Base-by-base conservation (phyloP, 2,329 filamentous ascomycete genomes). In the Biscogniauxia mediterranea region DNA sequence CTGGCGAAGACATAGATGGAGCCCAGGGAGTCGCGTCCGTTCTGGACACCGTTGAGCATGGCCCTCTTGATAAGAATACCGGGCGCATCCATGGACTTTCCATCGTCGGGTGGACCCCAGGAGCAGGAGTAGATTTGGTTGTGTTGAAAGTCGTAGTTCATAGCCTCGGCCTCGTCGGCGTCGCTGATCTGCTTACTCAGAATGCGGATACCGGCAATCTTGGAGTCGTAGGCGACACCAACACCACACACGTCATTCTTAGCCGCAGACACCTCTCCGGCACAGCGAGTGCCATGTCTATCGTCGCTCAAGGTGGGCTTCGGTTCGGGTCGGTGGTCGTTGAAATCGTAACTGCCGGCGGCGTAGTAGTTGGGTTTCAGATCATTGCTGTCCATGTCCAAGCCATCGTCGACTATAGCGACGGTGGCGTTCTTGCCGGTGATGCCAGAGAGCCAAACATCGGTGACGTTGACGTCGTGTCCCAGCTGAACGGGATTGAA, bases 41-140 rank as follows among this genome's bases (percentile, higher is more conserved):
- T 88, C 73, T 98, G 93, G 11, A 97, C 84, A 38, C 92, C 94
- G 69, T 95, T 95, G 56, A 97, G 81, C 88, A 99, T 97, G 26
- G 95, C 94, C 67, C 88, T 86, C 68, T 89, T 87, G 70, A 99
- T 97, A 20, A 99, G 81, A 58, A 96, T 85, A 5, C 93, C 92
- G 0, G 95, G 95, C 0, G 89, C 92, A 69, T 98, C 94, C 95
- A 99, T 99, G 23, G 92, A 93, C 63, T 83, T 83, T 53, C 95
- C 95, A 74, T 98, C 93, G 71, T 99, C 95, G 0, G 93, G 92
- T 8, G 95, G 95, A 0, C 95, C 95, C 95, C 95, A 99, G 0
- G 95, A 99, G 79, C 95, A 99, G 0, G 95, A 99, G 78, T 97
- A 99, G 61, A 99, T 98, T 62, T 97, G 87, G 74, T 97, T 99